Evolutionary conservation across 1,139 yeast genomes (phyloP), one percentile per base, ranked within the genome.

Genomic region (Blastobotrys raffinosifermentans): DNA sequence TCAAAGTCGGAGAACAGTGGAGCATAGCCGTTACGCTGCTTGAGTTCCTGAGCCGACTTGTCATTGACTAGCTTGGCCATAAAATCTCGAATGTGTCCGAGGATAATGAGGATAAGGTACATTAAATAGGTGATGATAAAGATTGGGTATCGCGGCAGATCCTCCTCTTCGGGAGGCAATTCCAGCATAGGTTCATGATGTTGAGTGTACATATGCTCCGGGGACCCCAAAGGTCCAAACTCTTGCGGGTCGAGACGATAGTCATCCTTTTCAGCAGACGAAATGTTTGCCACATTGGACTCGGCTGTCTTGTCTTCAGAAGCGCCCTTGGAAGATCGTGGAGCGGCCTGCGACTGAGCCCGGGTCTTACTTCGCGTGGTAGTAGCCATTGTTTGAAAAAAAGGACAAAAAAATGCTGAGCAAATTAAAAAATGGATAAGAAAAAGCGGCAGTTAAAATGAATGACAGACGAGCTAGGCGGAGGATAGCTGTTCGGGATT

Each of bases 1-100:
- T 91, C 99, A 59, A 91, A 89, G 34, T 87, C 93, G 32, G 93
- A 84, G 53, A 82, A 84, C 82, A 96, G 81, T 26, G 99, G 97
- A 22, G 98, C 97, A 55, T 85, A 80, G 1, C 99, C 99, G 57
- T 91, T 79, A 46, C 73, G 70, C 55, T 84, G 93, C 37, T 81
- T 66, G 44, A 89, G 70, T 50, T 84, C 81, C 66, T 58, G 80
- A 80, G 26, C 27, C 45, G 71, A 72, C 37, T 75, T 69, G 17
- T 84, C 81, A 54, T 73, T 73, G 58, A 89, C 81, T 19, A 70
- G 65, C 57, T 82, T 76, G 35, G 94, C 96, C 44, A 86, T 73
- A 57, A 81, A 89, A 63, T 91, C 99, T 50, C 89, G 77, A 26
- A 87, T 65, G 56, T 91, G 96, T 27, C 99, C 99, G 45, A 86